Percentiles rank a stretch among this genome's conserved stretches.
Conservation (phyloP, 108 stramenopile species). For the Nitzschia sp. region DNA sequence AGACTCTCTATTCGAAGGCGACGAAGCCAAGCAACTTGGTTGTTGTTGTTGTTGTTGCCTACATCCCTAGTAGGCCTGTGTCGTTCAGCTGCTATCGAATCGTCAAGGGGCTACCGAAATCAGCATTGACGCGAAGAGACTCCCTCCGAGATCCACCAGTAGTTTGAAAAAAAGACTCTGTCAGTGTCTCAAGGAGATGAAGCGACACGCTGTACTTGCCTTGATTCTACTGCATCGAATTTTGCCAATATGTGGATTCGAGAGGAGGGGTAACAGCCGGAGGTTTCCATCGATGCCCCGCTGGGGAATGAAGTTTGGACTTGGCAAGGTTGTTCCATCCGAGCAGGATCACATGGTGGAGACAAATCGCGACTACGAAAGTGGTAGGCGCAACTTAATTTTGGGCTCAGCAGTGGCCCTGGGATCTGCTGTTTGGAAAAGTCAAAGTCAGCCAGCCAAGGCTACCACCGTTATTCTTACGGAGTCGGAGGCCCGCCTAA, state of each 20-base stretch:
- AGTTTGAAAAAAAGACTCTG: too few species aligned
- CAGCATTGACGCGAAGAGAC: too few species aligned
- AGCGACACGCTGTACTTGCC: too few species aligned
- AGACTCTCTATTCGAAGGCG: too few species aligned
- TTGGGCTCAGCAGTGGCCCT: constrained; percentile 23
- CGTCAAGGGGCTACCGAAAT: too few species aligned
- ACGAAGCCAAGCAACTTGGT: too few species aligned
- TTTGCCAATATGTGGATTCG: background rate
- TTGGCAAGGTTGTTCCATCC: background rate
- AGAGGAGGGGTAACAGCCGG: background rate
- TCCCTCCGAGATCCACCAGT: too few species aligned
- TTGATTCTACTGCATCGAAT: background rate
- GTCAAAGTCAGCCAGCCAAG: background rate
- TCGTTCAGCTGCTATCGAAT: too few species aligned
- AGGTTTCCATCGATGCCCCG: background rate
- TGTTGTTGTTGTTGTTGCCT: too few species aligned
- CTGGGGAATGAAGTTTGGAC: background rate
- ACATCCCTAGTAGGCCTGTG: too few species aligned
- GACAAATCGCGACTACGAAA: background rate
- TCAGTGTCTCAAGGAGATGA: too few species aligned
- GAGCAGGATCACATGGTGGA: background rate
- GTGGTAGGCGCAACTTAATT: constrained; percentile 16
- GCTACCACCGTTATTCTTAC: constrained; percentile 24
- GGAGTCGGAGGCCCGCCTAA: constrained; percentile 56
- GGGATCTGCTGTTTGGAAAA: background rate